These are phyloP conservation scores for Cladosporium sp. DNA, from an alignment of 2,329 filamentous ascomycete genomes.

Conservation along the genomic window DNA sequence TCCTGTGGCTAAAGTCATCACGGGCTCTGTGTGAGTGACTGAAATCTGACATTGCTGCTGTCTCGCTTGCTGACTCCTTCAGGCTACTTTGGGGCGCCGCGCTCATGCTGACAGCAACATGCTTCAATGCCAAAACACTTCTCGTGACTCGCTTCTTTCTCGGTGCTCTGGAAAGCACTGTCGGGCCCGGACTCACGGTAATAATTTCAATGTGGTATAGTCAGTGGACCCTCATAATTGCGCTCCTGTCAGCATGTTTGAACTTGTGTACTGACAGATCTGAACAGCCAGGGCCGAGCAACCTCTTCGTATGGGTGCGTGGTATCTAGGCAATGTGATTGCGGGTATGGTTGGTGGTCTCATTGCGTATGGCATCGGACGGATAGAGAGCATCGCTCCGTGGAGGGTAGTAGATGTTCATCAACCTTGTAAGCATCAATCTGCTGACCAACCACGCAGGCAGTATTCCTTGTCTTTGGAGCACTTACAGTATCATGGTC, in stretches of 20 bases:
- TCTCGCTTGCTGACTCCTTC: no score
- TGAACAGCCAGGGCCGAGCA: slow-evolving; percentile 49
- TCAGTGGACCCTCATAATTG: no score
- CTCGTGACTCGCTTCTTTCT: slow-evolving; percentile 63
- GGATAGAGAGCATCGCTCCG: neutral
- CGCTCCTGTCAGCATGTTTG: no score
- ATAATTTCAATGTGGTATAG: no score
- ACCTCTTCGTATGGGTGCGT: slow-evolving; percentile 58
- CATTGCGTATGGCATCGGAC: slow-evolving; percentile 58
- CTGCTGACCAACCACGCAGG: slow-evolving; percentile 32
- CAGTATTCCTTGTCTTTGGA: slow-evolving; percentile 27
- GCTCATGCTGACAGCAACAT: neutral
- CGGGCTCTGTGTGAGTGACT: neutral
- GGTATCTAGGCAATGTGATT: slow-evolving; percentile 65
- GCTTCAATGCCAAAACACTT: neutral
- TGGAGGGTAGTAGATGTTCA: neutral
- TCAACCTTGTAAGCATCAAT: no score
- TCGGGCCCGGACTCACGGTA: no score
- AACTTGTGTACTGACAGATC: slow-evolving; percentile 24
- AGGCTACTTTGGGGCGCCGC: neutral
- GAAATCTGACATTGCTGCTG: neutral
- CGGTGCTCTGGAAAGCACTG: slow-evolving; percentile 45
- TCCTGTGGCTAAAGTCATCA: neutral
- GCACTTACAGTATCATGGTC: slow-evolving; percentile 47
- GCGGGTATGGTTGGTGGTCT: slow-evolving; percentile 61